Evolutionary conservation across 257 asterid genomes (phyloP).

Genomic region (Petrea volubilis): DNA sequence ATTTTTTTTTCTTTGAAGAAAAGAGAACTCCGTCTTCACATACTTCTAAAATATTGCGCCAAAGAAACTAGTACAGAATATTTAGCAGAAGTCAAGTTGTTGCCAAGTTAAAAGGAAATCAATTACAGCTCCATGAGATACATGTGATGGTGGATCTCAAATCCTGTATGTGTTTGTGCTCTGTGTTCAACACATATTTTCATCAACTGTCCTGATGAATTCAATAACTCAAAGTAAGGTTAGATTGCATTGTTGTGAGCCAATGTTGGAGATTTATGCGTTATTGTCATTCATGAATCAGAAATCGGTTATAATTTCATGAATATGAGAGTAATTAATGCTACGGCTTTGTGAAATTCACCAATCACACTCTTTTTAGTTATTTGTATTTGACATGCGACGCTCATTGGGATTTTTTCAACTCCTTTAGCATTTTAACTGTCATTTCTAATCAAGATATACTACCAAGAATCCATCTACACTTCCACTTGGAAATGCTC

Average conservation of each 20-base stretch:
- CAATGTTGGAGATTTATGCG: background rate
- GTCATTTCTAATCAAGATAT: background rate
- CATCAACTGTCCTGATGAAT: background rate
- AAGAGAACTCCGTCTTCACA: background rate
- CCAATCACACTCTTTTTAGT: background rate
- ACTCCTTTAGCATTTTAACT: background rate
- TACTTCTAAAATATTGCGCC: background rate
- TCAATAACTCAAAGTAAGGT: too few species aligned
- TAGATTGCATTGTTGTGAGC: background rate
- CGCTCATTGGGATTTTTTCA: background rate
- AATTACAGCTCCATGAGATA: background rate
- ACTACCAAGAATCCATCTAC: slow-evolving; percentile 2
- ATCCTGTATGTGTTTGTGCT: background rate
- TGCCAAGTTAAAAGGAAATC: background rate
- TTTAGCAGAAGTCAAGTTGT: background rate
- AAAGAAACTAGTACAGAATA: background rate
- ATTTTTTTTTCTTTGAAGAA: too few species aligned
- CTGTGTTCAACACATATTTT: background rate
- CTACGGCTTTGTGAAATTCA: background rate
- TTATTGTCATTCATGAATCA: background rate
- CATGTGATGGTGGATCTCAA: background rate
- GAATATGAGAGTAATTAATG: background rate
- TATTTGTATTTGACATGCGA: background rate
- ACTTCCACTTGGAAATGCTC: background rate
- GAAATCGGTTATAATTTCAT: background rate